Conservation (phyloP, 371 early-diverging fungal species). For the Umbelopsis sp. region DNA sequence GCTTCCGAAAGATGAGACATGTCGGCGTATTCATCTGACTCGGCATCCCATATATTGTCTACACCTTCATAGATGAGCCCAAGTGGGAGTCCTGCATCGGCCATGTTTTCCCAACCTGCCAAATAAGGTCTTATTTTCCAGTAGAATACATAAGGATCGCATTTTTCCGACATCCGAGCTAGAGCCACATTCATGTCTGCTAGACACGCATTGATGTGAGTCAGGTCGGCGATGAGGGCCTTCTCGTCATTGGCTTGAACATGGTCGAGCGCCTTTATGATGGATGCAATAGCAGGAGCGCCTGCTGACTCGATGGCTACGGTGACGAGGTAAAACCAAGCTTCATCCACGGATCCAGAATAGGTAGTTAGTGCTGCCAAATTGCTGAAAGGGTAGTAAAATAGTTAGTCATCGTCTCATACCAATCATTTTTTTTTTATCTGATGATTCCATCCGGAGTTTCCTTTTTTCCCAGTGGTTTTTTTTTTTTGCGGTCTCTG, state of each 20-base stretch:
- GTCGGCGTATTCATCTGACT: constrained; percentile 57
- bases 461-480: neutral
- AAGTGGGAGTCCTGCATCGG: constrained; percentile 81
- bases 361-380: constrained; percentile 82
- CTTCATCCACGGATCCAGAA: constrained; percentile 90
- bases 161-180: constrained; percentile 89
- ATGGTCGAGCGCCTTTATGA: constrained; percentile 60
- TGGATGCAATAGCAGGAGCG: constrained; percentile 74
- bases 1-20: constrained; percentile 60
- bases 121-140: constrained; percentile 91
- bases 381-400: constrained; percentile 55
- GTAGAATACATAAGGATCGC: constrained; percentile 96
- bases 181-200: constrained; percentile 67
- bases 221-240: constrained; percentile 55
- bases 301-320: constrained; percentile 90
- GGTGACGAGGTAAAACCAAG: constrained; percentile 96
- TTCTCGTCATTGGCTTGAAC: constrained; percentile 56
- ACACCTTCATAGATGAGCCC: constrained; percentile 94
- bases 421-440: neutral
- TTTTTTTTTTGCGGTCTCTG: neutral
- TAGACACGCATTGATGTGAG: constrained; percentile 59
- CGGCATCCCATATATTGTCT: constrained; percentile 51
- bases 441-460: neutral
- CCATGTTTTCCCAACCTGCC: constrained; percentile 94
- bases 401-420: neutral